Evolutionary conservation across 2,329 filamentous ascomycete genomes (phyloP).

Genomic region (Stachybotrys chlorohalonatus): DNA sequence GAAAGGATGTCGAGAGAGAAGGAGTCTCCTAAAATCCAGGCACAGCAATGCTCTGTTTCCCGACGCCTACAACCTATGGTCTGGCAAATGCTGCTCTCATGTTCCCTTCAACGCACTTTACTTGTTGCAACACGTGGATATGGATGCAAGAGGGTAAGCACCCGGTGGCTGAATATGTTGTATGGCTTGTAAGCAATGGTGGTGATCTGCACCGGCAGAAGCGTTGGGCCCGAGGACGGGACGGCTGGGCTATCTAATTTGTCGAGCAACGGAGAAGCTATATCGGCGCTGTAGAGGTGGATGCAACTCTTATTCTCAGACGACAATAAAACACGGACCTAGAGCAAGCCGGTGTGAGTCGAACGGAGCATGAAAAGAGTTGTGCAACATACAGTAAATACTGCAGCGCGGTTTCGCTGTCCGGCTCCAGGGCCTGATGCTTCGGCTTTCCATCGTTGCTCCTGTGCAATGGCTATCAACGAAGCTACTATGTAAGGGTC

Average conservation of each 20-base stretch:
- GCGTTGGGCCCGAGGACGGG: constrained; percentile 1
- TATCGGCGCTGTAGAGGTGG: constrained; percentile 4
- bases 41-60: neutral
- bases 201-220: constrained; percentile 1
- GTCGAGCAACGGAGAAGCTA: constrained; percentile 2
- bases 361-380: neutral
- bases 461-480: neutral
- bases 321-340: neutral
- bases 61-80: neutral
- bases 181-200: neutral
- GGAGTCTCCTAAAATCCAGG: too few species aligned
- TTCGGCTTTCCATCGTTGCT: neutral
- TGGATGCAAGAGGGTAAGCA: neutral
- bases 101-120: neutral
- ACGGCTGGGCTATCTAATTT: constrained; percentile 2
- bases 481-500: neutral
- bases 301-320: neutral
- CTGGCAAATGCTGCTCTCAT: neutral
- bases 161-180: neutral
- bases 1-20: too few species aligned
- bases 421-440: neutral
- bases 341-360: neutral
- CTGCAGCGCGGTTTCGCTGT: neutral
- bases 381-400: neutral
- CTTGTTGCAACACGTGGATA: neutral